Evolutionary conservation across 331 rosid species (phyloP).

Genomic region (Malus hybrid): DNA sequence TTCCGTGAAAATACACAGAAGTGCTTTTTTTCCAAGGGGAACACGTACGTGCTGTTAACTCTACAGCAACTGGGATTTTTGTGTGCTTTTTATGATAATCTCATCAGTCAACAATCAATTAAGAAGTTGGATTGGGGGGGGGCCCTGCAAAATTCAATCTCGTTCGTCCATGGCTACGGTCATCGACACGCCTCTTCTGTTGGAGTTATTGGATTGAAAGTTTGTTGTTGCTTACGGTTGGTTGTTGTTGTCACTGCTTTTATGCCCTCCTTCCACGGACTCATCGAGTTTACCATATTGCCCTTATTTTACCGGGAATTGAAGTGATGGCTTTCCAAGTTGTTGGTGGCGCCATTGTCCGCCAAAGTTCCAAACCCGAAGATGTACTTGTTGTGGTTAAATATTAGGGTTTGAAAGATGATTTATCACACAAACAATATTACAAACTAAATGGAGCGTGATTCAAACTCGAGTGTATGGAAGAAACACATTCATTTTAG

Average conservation of each 20-base stretch:
- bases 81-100: neutral
- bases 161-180: neutral
- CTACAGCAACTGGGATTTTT: neutral
- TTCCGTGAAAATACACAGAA: constrained; percentile 31
- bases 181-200: neutral
- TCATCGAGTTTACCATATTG: too few relatives aligned
- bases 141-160: too few relatives aligned
- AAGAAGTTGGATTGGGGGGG: neutral
- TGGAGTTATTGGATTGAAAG: too few relatives aligned
- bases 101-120: too few relatives aligned
- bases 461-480: too few relatives aligned
- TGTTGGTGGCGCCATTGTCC: neutral
- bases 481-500: too few relatives aligned
- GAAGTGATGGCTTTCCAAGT: neutral
- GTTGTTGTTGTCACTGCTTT: neutral
- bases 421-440: too few relatives aligned
- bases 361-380: too few relatives aligned
- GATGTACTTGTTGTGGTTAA: too few relatives aligned
- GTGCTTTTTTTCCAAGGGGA: neutral
- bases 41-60: neutral
- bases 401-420: too few relatives aligned
- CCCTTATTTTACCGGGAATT: neutral
- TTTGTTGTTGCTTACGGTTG: neutral
- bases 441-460: too few relatives aligned
- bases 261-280: neutral